These are phyloP conservation scores for Parafenestella ontariensis DNA, from an alignment of 2,329 filamentous ascomycete species.

Conservation along the genomic window DNA sequence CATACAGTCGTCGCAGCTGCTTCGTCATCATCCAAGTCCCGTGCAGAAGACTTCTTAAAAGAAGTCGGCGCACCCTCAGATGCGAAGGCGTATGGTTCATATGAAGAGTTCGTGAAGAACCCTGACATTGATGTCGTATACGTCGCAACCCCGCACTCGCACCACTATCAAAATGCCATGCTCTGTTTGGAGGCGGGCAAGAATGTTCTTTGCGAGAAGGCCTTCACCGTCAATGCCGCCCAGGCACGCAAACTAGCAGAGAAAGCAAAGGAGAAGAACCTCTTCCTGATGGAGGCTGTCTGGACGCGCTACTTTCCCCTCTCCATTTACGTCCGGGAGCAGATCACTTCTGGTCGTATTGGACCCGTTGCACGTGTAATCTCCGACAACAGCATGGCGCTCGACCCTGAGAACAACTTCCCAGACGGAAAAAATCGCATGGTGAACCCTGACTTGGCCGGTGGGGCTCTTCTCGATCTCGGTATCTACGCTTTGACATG, in stretches of 20 bases:
- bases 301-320: constrained; percentile 91
- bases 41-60: constrained; percentile 75
- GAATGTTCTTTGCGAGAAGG: constrained; percentile 89
- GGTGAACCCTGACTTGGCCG: constrained; percentile 82
- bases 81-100: constrained; percentile 78
- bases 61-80: constrained; percentile 72
- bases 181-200: constrained; percentile 84
- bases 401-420: constrained; percentile 66
- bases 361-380: constrained; percentile 64
- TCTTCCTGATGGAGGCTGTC: constrained; percentile 66
- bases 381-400: constrained; percentile 66
- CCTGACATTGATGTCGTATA: constrained; percentile 84
- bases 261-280: constrained; percentile 72
- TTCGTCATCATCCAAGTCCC: constrained; percentile 74
- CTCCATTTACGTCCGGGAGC: constrained; percentile 75
- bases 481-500: constrained; percentile 90
- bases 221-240: constrained; percentile 81
- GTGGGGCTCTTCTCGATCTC: constrained; percentile 81
- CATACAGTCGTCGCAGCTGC: constrained; percentile 82
- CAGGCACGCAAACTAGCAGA: constrained; percentile 77
- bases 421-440: constrained; percentile 68
- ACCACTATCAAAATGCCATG: constrained; percentile 91
- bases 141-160: constrained; percentile 87
- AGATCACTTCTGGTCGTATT: constrained; percentile 63
- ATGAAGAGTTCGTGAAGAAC: constrained; percentile 80